These are phyloP conservation scores for Linum usitatissimum DNA, from an alignment of 345 rosid genomes.

Conservation along the genomic window DNA sequence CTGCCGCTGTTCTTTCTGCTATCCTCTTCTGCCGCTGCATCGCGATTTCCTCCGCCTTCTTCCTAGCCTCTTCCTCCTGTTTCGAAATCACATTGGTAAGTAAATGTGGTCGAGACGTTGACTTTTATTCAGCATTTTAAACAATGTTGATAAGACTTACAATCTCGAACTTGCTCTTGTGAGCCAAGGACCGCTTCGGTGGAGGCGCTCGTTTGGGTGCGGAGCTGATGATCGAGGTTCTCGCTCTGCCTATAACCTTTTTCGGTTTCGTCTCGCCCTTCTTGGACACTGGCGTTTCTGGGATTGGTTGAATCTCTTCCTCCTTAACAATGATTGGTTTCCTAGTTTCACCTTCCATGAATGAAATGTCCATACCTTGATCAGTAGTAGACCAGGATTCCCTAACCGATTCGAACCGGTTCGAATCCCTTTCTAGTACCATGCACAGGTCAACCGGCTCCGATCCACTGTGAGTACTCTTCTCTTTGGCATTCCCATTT, in stretches of 20 bases:
- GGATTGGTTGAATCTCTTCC: constrained; percentile 21
- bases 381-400: constrained; percentile 40
- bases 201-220: constrained; percentile 37
- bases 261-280: constrained; percentile 21
- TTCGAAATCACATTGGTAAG: constrained; percentile 8
- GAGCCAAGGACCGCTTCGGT: constrained; percentile 38
- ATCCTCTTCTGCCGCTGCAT: constrained; percentile 73
- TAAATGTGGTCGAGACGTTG: not conserved
- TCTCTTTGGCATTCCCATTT: constrained; percentile 25
- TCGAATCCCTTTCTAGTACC: constrained; percentile 49
- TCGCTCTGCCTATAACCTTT: constrained; percentile 32
- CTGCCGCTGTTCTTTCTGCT: constrained; percentile 66
- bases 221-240: constrained; percentile 17
- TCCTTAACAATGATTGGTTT: constrained; percentile 14
- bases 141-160: constrained; percentile 17
- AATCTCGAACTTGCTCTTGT: constrained; percentile 75
- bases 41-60: constrained; percentile 50
- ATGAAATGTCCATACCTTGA: constrained; percentile 38
- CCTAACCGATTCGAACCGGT: constrained; percentile 11
- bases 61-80: constrained; percentile 75
- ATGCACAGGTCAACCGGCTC: constrained; percentile 58
- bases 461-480: constrained; percentile 17
- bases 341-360: constrained; percentile 36
- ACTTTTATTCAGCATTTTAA: not conserved
- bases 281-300: constrained; percentile 14